A percentile compares a stretch with the other conserved stretches of the same genome.
These are phyloP conservation scores for Tetrahymena elliotti DNA, from an alignment of 73 alveolate genomes.

Conservation along the genomic window DNA sequence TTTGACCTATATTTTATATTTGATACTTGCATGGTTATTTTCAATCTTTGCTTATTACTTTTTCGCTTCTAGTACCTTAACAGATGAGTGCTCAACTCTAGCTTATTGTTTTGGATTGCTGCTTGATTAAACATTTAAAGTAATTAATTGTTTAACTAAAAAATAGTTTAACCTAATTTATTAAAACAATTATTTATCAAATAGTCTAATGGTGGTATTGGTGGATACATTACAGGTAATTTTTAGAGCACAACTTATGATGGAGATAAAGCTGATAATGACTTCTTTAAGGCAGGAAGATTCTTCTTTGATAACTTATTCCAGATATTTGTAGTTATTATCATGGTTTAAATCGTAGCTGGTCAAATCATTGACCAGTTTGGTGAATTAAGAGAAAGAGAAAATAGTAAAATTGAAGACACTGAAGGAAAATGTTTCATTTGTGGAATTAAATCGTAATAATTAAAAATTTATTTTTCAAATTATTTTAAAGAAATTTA, in stretches of 20 bases:
- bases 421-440: constrained; percentile 55
- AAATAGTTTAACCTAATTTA: neutral
- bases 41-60: constrained; percentile 44
- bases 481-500: neutral
- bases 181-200: neutral
- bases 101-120: constrained; percentile 19
- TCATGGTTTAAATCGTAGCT: constrained; percentile 62
- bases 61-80: constrained; percentile 29
- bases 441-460: constrained; percentile 45
- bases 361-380: constrained; percentile 76
- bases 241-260: neutral
- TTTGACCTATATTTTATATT: constrained; percentile 52
- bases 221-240: constrained; percentile 20
- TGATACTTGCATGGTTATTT: constrained; percentile 53
- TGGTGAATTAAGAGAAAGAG: constrained; percentile 61
- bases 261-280: neutral
- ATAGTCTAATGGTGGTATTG: constrained; percentile 38
- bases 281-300: constrained; percentile 30
- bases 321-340: constrained; percentile 41
- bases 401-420: constrained; percentile 41
- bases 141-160: neutral
- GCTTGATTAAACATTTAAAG: constrained; percentile 38
- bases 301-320: constrained; percentile 50
- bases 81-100: constrained; percentile 17
- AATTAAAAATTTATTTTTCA: neutral